Evolutionary conservation across 768 basidiomycete species (phyloP).

Genomic region (Russula lepida): DNA sequence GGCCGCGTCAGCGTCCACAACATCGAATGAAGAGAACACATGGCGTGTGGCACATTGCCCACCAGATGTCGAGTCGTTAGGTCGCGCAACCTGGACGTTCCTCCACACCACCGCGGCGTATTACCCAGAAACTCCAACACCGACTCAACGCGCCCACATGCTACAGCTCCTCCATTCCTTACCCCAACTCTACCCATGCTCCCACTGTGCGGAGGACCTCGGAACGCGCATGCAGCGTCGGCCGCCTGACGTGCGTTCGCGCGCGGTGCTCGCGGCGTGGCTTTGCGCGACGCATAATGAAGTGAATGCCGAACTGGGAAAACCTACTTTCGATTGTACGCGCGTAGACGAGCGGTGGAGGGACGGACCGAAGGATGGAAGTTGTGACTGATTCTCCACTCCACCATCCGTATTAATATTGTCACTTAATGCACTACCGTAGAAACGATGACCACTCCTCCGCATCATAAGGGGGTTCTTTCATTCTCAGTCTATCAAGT

Average conservation of each 20-base stretch:
- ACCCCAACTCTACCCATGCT: constrained; percentile 83
- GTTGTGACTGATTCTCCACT: constrained; percentile 54
- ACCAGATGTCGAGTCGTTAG: constrained; percentile 82
- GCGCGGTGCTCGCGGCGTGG: constrained; percentile 68
- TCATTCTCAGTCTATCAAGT: no score
- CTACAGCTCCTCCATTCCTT: constrained; percentile 66
- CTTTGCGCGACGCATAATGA: constrained; percentile 89
- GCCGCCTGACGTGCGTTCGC: constrained; percentile 73
- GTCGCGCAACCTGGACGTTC: constrained; percentile 94
- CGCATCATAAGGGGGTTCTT: no score
- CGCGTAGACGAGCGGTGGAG: constrained; percentile 87
- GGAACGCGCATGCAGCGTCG: constrained; percentile 53
- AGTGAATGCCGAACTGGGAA: constrained; percentile 82
- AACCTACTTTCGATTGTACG: constrained; percentile 70
- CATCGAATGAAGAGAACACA: constrained; percentile 26
- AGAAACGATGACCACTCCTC: no score
- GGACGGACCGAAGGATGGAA: constrained; percentile 81
- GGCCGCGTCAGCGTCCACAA: background rate
- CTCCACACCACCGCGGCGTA: constrained; percentile 93
- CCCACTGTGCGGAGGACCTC: constrained; percentile 77
- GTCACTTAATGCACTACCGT: background rate
- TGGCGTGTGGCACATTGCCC: constrained; percentile 64
- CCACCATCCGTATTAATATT: background rate
- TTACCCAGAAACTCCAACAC: constrained; percentile 77
- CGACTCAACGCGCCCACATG: constrained; percentile 77